A percentile compares a stretch with the other conserved stretches of the same genome.
These are phyloP conservation scores for Catunica adiposa DNA, from an alignment of 2,329 filamentous ascomycete species.

Conservation along the genomic window DNA sequence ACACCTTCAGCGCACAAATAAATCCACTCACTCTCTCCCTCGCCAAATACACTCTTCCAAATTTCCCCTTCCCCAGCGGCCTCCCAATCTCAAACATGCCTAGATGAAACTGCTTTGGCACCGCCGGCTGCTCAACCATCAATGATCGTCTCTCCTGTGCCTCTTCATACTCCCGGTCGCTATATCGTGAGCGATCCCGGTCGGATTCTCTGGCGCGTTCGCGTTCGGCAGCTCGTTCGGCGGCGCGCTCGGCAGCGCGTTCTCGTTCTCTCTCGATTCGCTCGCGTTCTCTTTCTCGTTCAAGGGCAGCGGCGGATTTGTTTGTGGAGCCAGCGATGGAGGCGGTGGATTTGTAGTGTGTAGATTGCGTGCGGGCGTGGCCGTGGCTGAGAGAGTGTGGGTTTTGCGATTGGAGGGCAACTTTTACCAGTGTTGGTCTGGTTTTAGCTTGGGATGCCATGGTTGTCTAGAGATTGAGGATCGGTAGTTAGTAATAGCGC, in stretches of 20 bases:
- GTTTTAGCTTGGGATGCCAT: constrained; percentile 14
- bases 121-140: constrained; percentile 39
- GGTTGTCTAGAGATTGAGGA: constrained; percentile 1
- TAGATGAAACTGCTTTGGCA: constrained; percentile 58
- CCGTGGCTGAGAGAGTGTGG: constrained; percentile 34
- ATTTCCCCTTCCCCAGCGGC: constrained; percentile 74
- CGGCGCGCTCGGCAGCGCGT: background rate
- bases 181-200: constrained; percentile 3
- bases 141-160: constrained; percentile 34
- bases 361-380: constrained; percentile 1
- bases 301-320: constrained; percentile 3
- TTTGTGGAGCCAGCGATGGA: constrained; percentile 11
- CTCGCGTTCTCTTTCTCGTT: constrained; percentile 10
- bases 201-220: constrained; percentile 5
- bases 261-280: constrained; percentile 6
- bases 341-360: constrained; percentile 6
- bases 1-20: constrained; percentile 72
- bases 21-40: constrained; percentile 65
- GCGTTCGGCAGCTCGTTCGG: background rate
- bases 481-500: background rate
- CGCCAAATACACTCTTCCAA: constrained; percentile 71
- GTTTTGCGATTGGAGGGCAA: constrained; percentile 65
- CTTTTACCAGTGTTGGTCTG: constrained; percentile 69
- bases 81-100: constrained; percentile 91
- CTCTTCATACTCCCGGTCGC: constrained; percentile 36